Evolutionary conservation across 2,329 filamentous ascomycete species (phyloP).

Genomic region (Malbranchea zuffiana): DNA sequence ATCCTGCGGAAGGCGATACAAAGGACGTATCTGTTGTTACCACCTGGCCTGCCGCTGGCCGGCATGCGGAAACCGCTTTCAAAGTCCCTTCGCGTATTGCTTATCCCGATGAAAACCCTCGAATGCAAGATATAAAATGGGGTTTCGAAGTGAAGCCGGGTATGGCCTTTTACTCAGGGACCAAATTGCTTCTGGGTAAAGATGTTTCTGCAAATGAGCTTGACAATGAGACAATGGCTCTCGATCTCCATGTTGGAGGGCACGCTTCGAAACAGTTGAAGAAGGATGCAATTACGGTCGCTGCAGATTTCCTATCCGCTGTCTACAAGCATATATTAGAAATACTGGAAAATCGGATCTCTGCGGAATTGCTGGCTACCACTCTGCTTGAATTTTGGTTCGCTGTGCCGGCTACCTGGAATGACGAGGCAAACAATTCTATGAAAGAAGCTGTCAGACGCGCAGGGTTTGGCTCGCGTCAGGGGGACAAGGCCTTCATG

Average conservation of each 20-base stretch:
- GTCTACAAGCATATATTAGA: slow-evolving; percentile 17
- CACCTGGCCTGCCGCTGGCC: slow-evolving; percentile 18
- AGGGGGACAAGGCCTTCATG: slow-evolving; percentile 14
- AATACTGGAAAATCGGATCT: slow-evolving; percentile 14
- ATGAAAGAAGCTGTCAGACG: slow-evolving; percentile 15
- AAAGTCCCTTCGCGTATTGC: slow-evolving; percentile 23
- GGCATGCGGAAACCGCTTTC: slow-evolving; percentile 12
- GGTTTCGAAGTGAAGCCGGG: slow-evolving; percentile 19
- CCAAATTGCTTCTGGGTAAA: slow-evolving; percentile 22
- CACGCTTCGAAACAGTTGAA: slow-evolving; percentile 16
- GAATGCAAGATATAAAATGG: slow-evolving; percentile 13
- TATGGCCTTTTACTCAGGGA: slow-evolving; percentile 21
- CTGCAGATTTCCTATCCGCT: slow-evolving; percentile 18
- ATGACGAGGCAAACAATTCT: slow-evolving; percentile 11
- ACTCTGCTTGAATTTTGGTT: slow-evolving; percentile 17
- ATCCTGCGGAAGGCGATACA: slow-evolving; percentile 12
- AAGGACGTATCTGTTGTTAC: slow-evolving; percentile 17
- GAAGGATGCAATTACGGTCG: slow-evolving; percentile 18
- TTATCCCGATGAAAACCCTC: slow-evolving; percentile 17
- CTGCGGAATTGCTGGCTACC: slow-evolving; percentile 11
- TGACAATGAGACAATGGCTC: slow-evolving; percentile 16
- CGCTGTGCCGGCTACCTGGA: slow-evolving; percentile 18
- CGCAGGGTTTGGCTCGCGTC: slow-evolving; percentile 16
- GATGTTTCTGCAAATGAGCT: slow-evolving; percentile 14
- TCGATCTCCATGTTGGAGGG: slow-evolving; percentile 7